Conservation (phyloP, 1,139 yeast species). For the Eremothecium sinecaudum region DNA sequence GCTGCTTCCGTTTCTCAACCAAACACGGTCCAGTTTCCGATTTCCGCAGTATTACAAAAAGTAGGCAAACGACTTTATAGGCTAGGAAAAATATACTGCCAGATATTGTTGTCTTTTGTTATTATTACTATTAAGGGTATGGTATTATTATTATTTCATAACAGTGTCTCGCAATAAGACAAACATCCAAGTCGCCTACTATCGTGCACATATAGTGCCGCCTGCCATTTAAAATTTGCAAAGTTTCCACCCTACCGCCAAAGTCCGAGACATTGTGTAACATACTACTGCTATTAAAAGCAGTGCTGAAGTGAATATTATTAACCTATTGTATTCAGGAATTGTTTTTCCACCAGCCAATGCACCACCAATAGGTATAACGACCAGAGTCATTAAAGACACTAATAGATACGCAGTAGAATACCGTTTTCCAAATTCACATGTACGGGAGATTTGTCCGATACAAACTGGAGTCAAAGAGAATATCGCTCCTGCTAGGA, state of each 20-base stretch:
- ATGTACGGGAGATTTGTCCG: slow-evolving; percentile 41
- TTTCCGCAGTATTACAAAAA: too few relatives aligned
- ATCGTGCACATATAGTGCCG: too few relatives aligned
- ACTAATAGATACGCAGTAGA: slow-evolving; percentile 38
- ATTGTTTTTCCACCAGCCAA: slow-evolving; percentile 34
- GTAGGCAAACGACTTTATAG: too few relatives aligned
- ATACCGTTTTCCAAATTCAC: slow-evolving; percentile 41
- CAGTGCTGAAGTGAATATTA: slow-evolving; percentile 21
- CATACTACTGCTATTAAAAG: slow-evolving; percentile 24
- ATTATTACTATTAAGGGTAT: too few relatives aligned
- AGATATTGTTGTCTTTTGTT: too few relatives aligned
- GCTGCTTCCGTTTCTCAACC: too few relatives aligned
- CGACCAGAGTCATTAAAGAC: slow-evolving; percentile 34
- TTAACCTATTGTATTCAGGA: slow-evolving; percentile 15
- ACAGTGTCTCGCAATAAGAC: too few relatives aligned
- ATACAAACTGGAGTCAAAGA: slow-evolving; percentile 44
- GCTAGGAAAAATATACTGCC: too few relatives aligned
- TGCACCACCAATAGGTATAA: slow-evolving; percentile 41
- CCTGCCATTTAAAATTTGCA: slow-evolving; percentile 13
- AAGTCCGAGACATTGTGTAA: slow-evolving; percentile 30
- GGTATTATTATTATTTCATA: too few relatives aligned
- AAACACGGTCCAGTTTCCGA: too few relatives aligned
- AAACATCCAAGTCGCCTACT: too few relatives aligned
- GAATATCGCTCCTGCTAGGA: slow-evolving; percentile 31
- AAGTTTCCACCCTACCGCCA: slow-evolving; percentile 32